These are phyloP conservation scores for Exophiala alcalophila DNA, from an alignment of 2,329 filamentous ascomycete species.

Conservation along the genomic window DNA sequence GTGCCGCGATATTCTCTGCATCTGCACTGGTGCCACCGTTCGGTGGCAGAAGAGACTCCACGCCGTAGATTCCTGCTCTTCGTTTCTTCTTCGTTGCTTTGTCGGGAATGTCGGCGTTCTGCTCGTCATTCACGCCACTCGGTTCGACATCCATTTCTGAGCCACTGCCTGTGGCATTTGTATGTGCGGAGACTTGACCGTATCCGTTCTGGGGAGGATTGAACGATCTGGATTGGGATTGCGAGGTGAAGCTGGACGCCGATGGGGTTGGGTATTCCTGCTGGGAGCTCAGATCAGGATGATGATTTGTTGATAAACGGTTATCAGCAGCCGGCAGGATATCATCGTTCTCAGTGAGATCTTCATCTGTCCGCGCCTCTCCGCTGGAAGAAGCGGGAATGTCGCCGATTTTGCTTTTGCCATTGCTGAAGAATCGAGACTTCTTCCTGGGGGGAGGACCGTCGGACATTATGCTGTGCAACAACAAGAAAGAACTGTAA, in stretches of 20 bases:
- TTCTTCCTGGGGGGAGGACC: slow-evolving; percentile 23
- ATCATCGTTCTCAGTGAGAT: background rate
- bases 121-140: slow-evolving; percentile 5
- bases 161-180: slow-evolving; percentile 9
- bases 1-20: background rate
- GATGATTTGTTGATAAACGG: too few species aligned
- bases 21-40: background rate
- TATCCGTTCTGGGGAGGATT: too few species aligned
- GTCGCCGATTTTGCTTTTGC: slow-evolving; percentile 23
- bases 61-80: slow-evolving; percentile 20
- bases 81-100: slow-evolving; percentile 2
- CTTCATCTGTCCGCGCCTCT: background rate
- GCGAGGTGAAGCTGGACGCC: too few species aligned
- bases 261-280: too few species aligned
- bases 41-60: slow-evolving; percentile 16
- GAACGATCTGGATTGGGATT: too few species aligned
- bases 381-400: slow-evolving; percentile 17
- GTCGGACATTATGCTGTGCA: slow-evolving; percentile 23
- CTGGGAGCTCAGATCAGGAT: too few species aligned
- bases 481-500: background rate
- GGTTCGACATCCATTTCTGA: slow-evolving; percentile 15
- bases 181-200: too few species aligned
- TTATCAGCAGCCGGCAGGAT: too few species aligned
- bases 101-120: slow-evolving; percentile 6
- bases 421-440: slow-evolving; percentile 26